Conservation (phyloP, 1,284 basidiomycete species). For the Ceratobasidium sp. region DNA sequence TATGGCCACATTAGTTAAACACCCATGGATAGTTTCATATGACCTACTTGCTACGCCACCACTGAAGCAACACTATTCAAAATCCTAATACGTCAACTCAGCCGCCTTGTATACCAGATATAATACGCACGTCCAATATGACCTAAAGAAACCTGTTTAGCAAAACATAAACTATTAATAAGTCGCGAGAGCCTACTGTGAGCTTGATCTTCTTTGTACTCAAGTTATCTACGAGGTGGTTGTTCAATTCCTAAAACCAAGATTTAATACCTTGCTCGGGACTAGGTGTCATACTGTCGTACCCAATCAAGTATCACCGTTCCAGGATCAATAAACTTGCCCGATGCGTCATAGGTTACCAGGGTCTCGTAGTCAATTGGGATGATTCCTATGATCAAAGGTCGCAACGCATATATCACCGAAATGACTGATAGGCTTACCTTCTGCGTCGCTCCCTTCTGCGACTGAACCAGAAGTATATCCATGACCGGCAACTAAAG, state of each 20-base stretch:
- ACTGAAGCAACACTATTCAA: too few relatives aligned
- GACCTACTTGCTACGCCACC: too few relatives aligned
- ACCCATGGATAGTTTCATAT: too few relatives aligned
- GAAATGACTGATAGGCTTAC: background rate
- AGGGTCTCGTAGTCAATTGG: slow-evolving; percentile 14
- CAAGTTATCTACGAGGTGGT: background rate
- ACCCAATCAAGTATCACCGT: slow-evolving; percentile 30
- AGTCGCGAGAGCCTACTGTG: slow-evolving; percentile 15
- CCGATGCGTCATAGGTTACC: background rate
- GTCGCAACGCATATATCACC: background rate
- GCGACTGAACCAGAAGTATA: background rate
- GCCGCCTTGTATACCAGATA: too few relatives aligned
- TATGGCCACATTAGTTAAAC: too few relatives aligned
- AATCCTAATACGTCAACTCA: too few relatives aligned
- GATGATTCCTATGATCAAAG: slow-evolving; percentile 1
- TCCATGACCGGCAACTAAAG: slow-evolving; percentile 37
- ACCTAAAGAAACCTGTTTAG: too few relatives aligned
- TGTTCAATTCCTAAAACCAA: slow-evolving; percentile 17
- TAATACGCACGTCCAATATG: too few relatives aligned
- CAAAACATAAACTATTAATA: too few relatives aligned
- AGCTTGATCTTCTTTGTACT: slow-evolving; percentile 13
- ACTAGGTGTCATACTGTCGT: background rate
- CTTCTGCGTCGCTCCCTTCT: background rate
- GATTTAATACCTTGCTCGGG: background rate
- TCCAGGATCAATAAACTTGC: background rate